Conservation (phyloP, 768 basidiomycete genomes). For the Suillus occidentalis region DNA sequence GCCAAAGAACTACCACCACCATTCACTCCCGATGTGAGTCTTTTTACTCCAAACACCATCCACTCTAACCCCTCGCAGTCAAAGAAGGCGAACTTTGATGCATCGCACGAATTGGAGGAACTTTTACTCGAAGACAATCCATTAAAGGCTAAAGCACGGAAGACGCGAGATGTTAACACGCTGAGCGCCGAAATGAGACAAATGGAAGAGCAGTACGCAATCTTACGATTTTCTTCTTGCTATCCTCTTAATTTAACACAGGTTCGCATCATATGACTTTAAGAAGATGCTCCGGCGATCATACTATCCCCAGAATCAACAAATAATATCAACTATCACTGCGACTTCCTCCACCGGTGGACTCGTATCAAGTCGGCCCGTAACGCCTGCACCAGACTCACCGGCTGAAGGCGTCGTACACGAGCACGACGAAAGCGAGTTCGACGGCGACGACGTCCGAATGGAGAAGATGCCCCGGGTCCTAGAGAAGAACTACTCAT, state of each 20-base stretch:
- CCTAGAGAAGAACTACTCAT: conserved; percentile 52
- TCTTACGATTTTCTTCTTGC: conserved; percentile 8
- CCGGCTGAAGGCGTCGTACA: conserved; percentile 44
- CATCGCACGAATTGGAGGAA: conserved; percentile 97
- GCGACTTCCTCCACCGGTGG: conserved; percentile 76
- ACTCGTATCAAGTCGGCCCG: conserved; percentile 68
- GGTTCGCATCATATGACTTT: conserved; percentile 92
- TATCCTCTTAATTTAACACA: conserved; percentile 29
- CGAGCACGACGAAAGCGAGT: conserved; percentile 44
- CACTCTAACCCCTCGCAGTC: conserved; percentile 49
- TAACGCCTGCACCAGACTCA: conserved; percentile 56
- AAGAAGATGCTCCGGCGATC: conserved; percentile 88
- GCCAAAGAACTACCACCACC: conserved; percentile 73
- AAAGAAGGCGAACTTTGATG: conserved; percentile 99
- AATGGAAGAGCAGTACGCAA: conserved; percentile 94
- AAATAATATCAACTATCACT: conserved; percentile 59
- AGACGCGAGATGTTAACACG: conserved; percentile 78
- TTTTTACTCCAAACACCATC: not conserved
- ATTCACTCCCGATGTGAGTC: conserved; percentile 80
- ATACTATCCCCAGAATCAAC: conserved; percentile 85
- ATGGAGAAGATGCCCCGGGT: conserved; percentile 39
- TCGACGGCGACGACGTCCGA: conserved; percentile 39
- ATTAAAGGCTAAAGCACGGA: conserved; percentile 90
- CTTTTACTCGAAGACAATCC: conserved; percentile 95
- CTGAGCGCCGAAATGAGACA: conserved; percentile 90